Evolutionary conservation across 768 basidiomycete genomes (phyloP), one percentile per base, ranked within the genome.

Genomic region (Cytidiella melzeri): DNA sequence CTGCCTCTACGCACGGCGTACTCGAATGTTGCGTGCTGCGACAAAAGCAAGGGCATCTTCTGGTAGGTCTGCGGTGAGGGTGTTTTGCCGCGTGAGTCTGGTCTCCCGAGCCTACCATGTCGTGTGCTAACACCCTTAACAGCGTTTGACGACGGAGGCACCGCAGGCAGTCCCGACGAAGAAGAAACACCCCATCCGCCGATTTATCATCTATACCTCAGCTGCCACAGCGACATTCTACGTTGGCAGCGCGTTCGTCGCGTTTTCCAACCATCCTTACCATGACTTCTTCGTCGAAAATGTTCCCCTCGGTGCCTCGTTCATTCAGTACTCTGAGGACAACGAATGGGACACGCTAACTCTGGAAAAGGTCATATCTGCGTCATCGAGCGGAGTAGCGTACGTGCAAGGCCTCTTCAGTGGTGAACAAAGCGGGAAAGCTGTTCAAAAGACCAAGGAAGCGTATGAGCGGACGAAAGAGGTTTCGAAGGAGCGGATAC

Each of bases 271-370:
- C 65, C 84, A 83, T 56, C 65, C 72, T 2, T 96, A 94, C 72
- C 83, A 87, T 62, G 87, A 94, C 56, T 75, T 95, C 63, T 96
- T 96, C 73, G 75, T 81, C 48, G 79, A 84, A 57, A 73, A 78
- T 38, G 81, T 93, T 47, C 94, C 94, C 2, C 73, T 89, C 34
- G 92, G 83, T 24, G 77, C 84, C 54, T 62, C 77, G 15, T 73
- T 94, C 66, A 73, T 94, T 36, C 85, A 93, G 51, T 92, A 81
- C 60, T 87, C 86, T 9, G 91, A 96, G 60, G 73, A 76, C 24
- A 72, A 81, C 49, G 76, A 81, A 12, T 93, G 90, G 88, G 87
- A 93, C 57, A 77, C 73, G 5, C 67, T 90, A 52, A 88, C 89
- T 26, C 51, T 80, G 18, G 71, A 76, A 45, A 73, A 83, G 53